Percentiles rank a stretch among this genome's conserved stretches.
These are phyloP conservation scores for Diaporthe velutina DNA, from an alignment of 2,329 filamentous ascomycete species.

Conservation along the genomic window DNA sequence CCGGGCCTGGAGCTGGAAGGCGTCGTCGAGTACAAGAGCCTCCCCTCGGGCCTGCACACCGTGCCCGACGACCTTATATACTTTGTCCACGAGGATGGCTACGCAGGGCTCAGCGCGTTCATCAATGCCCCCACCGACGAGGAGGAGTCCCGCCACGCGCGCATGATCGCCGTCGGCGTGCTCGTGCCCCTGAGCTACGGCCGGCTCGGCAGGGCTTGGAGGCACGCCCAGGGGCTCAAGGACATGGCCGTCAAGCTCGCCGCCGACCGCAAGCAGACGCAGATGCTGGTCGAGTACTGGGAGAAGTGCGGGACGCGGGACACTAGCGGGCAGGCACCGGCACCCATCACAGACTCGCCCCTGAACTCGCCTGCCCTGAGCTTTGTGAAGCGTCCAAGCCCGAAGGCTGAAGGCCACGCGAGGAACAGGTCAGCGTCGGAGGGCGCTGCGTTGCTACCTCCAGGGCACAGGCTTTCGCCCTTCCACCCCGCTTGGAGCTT, in stretches of 20 bases:
- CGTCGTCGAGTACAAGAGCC: conserved; percentile 93
- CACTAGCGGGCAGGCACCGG: conserved; percentile 50
- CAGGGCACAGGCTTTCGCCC: conserved; percentile 76
- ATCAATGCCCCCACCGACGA: conserved; percentile 85
- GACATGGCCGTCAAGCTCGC: conserved; percentile 79
- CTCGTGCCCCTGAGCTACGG: conserved; percentile 89
- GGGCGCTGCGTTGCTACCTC: conserved; percentile 67
- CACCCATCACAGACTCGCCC: conserved; percentile 59
- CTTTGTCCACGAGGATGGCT: conserved; percentile 84
- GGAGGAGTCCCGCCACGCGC: conserved; percentile 83
- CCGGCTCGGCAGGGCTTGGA: conserved; percentile 88
- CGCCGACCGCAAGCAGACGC: conserved; percentile 71
- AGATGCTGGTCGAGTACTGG: conserved; percentile 85
- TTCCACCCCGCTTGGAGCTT: conserved; percentile 92
- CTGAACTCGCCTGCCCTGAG: conserved; percentile 65
- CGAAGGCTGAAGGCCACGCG: conserved; percentile 58
- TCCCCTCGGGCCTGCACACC: conserved; percentile 92
- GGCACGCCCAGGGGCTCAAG: conserved; percentile 83
- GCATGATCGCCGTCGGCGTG: conserved; percentile 92
- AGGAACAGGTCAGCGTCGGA: conserved; percentile 74
- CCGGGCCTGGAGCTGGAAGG: conserved; percentile 83
- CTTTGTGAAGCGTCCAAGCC: conserved; percentile 54
- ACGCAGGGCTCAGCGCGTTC: conserved; percentile 93
- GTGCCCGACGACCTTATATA: conserved; percentile 92
- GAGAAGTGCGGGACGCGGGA: conserved; percentile 65